Conservation (phyloP, 768 basidiomycete genomes). For the Russula ochroleuca region DNA sequence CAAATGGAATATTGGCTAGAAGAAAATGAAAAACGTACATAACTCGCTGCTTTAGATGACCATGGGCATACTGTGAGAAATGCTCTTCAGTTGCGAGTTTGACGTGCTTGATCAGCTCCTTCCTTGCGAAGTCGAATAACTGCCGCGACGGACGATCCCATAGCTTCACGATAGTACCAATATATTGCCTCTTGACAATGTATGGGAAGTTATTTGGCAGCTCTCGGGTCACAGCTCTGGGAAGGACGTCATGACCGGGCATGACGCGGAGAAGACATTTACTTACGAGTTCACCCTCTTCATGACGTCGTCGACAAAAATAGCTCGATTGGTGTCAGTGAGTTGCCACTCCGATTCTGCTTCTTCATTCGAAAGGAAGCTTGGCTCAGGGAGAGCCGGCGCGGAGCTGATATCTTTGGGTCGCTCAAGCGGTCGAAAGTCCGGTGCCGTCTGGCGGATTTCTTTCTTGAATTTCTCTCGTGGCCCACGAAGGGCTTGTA, state of each 20-base stretch:
- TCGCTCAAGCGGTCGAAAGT: conserved; percentile 48
- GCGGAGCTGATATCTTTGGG: background rate
- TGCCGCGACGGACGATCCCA: conserved; percentile 28
- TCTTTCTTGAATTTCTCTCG: conserved; percentile 44
- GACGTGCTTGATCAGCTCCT: conserved; percentile 21
- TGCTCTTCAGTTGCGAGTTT: conserved; percentile 22
- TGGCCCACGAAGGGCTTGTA: conserved; percentile 49
- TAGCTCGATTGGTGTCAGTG: conserved; percentile 22
- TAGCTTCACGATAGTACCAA: conserved; percentile 20
- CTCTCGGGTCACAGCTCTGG: conserved; percentile 62
- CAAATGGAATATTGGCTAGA: no score
- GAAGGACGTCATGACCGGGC: background rate
- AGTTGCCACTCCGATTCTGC: conserved; percentile 30
- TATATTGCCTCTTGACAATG: conserved; percentile 29
- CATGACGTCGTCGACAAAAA: conserved; percentile 51
- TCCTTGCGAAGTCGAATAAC: background rate
- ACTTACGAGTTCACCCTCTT: conserved; percentile 43
- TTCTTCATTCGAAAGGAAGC: conserved; percentile 44
- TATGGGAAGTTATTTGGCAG: conserved; percentile 62
- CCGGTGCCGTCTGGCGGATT: conserved; percentile 49
- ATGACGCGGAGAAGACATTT: background rate
- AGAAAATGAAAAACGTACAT: conserved; percentile 11
- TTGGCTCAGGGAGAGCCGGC: conserved; percentile 21
- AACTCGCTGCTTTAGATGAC: conserved; percentile 26
- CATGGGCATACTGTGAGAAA: conserved; percentile 28